These are phyloP conservation scores for Cyclaneusma minus DNA, from an alignment of 2,329 filamentous ascomycete species.

Conservation along the genomic window DNA sequence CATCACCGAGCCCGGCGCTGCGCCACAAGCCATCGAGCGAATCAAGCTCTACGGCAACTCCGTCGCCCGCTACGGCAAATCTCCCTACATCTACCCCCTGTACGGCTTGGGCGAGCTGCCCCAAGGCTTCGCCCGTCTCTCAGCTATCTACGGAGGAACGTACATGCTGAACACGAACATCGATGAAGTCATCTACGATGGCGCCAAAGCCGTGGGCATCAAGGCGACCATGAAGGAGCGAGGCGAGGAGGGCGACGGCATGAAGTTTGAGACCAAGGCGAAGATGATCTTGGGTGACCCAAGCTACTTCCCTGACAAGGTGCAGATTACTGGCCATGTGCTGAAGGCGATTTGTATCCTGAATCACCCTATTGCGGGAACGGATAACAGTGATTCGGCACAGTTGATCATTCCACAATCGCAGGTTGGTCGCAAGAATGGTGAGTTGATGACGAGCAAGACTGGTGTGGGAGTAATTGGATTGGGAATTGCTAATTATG, in stretches of 20 bases:
- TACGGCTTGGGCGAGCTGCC: conserved; percentile 96
- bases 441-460: conserved; percentile 30
- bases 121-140: conserved; percentile 92
- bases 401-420: conserved; percentile 97
- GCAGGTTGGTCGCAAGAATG: conserved; percentile 91
- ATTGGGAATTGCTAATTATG: neutral
- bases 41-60: conserved; percentile 96
- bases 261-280: conserved; percentile 93
- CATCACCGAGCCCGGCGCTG: conserved; percentile 54
- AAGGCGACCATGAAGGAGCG: conserved; percentile 91
- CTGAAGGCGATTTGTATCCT: conserved; percentile 95
- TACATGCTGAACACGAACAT: conserved; percentile 98
- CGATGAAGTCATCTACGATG: conserved; percentile 77
- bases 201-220: conserved; percentile 79
- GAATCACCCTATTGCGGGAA: conserved; percentile 85
- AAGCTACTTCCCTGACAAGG: conserved; percentile 88
- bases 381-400: conserved; percentile 73
- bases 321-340: conserved; percentile 74
- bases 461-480: conserved; percentile 1
- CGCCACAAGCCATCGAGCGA: conserved; percentile 75
- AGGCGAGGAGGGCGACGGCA: conserved; percentile 54
- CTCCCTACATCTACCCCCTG: conserved; percentile 96
- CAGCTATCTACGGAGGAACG: conserved; percentile 94
- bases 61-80: conserved; percentile 94
- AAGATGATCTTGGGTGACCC: conserved; percentile 94